These are phyloP conservation scores for Cinnamomum micranthum DNA, from an alignment of 164 flowering plant genomes.

Conservation along the genomic window DNA sequence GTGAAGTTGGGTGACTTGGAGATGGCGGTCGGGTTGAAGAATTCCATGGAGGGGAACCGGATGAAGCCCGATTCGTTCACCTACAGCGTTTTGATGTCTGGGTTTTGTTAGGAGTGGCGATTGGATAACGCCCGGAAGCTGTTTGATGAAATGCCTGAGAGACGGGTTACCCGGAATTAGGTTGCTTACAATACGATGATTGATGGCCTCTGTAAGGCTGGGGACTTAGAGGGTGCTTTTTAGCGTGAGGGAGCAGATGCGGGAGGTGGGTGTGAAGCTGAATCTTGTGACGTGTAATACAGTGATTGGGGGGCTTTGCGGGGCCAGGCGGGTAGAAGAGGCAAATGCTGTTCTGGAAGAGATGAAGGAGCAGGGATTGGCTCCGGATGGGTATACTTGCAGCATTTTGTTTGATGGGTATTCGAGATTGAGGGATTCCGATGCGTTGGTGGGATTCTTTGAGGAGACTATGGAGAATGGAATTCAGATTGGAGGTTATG, in stretches of 20 bases:
- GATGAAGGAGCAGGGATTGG: constrained; percentile 48
- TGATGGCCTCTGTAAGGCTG: constrained; percentile 64
- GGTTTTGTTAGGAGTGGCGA: constrained; percentile 54
- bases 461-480: constrained; percentile 41
- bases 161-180: constrained; percentile 25
- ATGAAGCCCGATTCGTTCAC: constrained; percentile 39
- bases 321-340: constrained; percentile 38
- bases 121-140: constrained; percentile 45
- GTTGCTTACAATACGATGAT: constrained; percentile 63
- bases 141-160: constrained; percentile 58
- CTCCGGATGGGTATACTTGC: constrained; percentile 55
- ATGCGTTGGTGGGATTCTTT: constrained; percentile 36
- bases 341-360: constrained; percentile 39
- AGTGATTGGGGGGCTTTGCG: constrained; percentile 46
- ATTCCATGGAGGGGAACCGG: constrained; percentile 36
- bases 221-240: constrained; percentile 50
- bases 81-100: constrained; percentile 63
- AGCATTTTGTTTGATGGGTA: constrained; percentile 53
- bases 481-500: constrained; percentile 31
- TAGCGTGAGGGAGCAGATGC: constrained; percentile 43
- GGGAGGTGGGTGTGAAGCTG: constrained; percentile 29
- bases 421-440: constrained; percentile 31
- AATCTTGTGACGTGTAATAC: constrained; percentile 57
- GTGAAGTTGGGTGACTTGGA: constrained; percentile 56
- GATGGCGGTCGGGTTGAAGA: constrained; percentile 37